These are phyloP conservation scores for Nicotiana sylvestris DNA, from an alignment of 257 asterid genomes.

Conservation along the genomic window DNA sequence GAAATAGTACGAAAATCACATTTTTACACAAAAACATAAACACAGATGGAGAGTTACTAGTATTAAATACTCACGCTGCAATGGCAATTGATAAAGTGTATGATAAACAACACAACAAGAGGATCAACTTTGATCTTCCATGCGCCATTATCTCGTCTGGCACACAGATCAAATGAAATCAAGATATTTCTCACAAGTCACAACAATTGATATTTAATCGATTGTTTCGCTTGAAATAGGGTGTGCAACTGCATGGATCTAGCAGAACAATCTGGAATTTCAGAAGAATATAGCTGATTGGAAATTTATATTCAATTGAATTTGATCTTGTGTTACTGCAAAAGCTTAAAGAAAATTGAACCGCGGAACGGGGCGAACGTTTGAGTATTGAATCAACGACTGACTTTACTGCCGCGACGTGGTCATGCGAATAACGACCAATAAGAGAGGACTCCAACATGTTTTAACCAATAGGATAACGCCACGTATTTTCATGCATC, in stretches of 20 bases:
- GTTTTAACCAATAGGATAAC: neutral
- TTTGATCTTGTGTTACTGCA: neutral
- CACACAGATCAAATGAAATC: constrained; percentile 37
- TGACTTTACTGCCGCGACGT: neutral
- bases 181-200: neutral
- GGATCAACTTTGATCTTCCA: constrained; percentile 50
- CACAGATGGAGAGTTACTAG: neutral
- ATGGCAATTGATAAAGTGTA: constrained; percentile 43
- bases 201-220: neutral
- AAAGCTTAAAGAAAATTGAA: neutral
- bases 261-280: neutral
- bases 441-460: constrained; percentile 3
- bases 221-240: constrained; percentile 24
- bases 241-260: neutral
- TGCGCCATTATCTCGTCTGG: constrained; percentile 54
- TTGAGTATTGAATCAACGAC: constrained; percentile 4
- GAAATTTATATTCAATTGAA: neutral
- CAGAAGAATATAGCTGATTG: neutral
- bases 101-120: constrained; percentile 44
- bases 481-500: neutral
- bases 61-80: constrained; percentile 65
- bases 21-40: neutral
- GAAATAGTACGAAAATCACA: neutral
- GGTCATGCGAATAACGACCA: neutral
- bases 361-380: constrained; percentile 4